Evolutionary conservation across 208 protist species (phyloP).

Genomic region (Porcisia deanei): DNA sequence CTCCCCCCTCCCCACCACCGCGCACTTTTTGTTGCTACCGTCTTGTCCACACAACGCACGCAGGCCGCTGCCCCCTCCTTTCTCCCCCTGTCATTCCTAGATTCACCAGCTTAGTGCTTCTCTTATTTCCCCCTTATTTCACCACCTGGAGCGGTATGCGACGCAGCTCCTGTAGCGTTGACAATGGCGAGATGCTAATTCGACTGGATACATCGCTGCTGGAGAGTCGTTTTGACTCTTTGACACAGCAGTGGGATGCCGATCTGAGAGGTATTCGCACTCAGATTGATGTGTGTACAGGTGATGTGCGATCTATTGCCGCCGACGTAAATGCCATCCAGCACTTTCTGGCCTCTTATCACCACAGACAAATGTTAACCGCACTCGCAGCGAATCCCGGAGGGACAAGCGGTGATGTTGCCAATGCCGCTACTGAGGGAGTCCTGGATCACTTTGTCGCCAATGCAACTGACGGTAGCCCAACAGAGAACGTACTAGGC

Average conservation of each 20-base stretch:
- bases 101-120: constrained; percentile 7
- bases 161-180: neutral
- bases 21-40: neutral
- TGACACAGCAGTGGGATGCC: constrained; percentile 31
- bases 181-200: constrained; percentile 10
- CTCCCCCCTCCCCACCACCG: too few relatives aligned
- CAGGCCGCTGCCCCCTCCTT: neutral
- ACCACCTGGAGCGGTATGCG: neutral
- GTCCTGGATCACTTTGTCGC: constrained; percentile 6
- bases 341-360: constrained; percentile 30
- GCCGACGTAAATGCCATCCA: constrained; percentile 28
- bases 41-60: neutral
- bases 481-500: constrained; percentile 27
- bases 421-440: neutral
- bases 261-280: constrained; percentile 24
- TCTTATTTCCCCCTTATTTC: neutral
- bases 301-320: constrained; percentile 12
- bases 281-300: constrained; percentile 11
- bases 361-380: constrained; percentile 22
- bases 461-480: neutral
- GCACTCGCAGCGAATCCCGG: constrained; percentile 16
- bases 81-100: neutral
- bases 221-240: constrained; percentile 40
- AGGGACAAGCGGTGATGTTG: neutral
- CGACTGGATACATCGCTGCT: constrained; percentile 33